phyloP scores from a whole-genome alignment of 2,329 filamentous ascomycete genomes.

The Rhexocercosporidium sp. region DNA sequence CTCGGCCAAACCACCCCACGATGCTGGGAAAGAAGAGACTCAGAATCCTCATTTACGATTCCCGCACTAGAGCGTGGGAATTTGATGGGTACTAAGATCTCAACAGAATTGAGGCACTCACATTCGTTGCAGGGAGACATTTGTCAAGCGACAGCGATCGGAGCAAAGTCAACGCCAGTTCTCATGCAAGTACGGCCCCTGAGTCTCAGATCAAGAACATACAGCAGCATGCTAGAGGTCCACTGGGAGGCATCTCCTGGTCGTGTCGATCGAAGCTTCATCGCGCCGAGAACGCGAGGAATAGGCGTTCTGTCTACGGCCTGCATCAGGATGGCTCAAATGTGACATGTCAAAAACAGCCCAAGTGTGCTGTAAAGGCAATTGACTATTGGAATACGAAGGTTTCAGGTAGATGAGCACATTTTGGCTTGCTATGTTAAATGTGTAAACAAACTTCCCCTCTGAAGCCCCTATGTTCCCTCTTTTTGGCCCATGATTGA shows the following conservation, averaged over 20 bases:
- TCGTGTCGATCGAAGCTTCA: not conserved
- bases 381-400: not conserved
- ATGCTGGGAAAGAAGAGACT: not conserved
- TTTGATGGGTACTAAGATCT: slow-evolving; percentile 2
- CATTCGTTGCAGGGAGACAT: not conserved
- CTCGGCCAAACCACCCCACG: not conserved
- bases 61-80: not conserved
- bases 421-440: not conserved
- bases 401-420: not conserved
- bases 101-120: not conserved
- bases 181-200: not conserved
- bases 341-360: slow-evolving; percentile 5
- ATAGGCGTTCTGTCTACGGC: not conserved
- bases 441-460: not conserved
- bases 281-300: not conserved
- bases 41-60: not conserved
- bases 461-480: not conserved
- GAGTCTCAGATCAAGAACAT: not conserved
- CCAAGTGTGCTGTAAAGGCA: not conserved
- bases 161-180: not conserved
- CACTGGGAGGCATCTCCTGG: not conserved
- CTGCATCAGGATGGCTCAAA: not conserved
- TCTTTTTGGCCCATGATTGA: not conserved
- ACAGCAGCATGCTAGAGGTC: not conserved
- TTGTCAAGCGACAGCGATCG: not conserved